These are phyloP conservation scores for Fomitopsis betulina DNA, from an alignment of 1,284 basidiomycete genomes.

Conservation along the genomic window DNA sequence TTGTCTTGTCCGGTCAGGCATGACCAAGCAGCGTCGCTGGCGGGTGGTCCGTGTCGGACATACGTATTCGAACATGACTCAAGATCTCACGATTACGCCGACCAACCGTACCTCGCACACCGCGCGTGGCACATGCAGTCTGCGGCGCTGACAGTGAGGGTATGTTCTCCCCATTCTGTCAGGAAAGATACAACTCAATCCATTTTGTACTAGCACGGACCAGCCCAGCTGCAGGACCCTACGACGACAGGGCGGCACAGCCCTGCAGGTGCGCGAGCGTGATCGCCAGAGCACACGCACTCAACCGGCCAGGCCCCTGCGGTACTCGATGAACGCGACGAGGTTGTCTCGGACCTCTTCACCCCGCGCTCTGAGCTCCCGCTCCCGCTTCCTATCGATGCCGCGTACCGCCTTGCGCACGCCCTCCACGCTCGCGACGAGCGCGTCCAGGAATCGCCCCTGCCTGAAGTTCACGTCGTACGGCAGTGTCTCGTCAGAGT, in stretches of 20 bases:
- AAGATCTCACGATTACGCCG: neutral
- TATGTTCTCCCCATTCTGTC: neutral
- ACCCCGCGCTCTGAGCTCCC: constrained; percentile 47
- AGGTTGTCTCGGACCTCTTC: constrained; percentile 82
- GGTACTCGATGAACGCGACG: constrained; percentile 85
- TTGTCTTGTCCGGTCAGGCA: neutral
- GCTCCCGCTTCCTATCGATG: constrained; percentile 35
- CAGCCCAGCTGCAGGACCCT: neutral
- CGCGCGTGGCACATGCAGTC: neutral
- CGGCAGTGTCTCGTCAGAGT: constrained; percentile 82
- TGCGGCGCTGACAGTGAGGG: neutral
- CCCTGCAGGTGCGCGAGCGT: neutral
- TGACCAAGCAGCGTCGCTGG: neutral
- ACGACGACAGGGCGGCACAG: neutral
- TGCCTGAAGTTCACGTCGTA: constrained; percentile 83
- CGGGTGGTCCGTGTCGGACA: neutral
- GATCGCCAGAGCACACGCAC: neutral
- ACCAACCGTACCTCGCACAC: neutral
- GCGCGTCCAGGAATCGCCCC: constrained; percentile 32
- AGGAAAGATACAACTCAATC: neutral
- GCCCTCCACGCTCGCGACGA: constrained; percentile 39
- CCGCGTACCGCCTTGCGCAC: constrained; percentile 43
- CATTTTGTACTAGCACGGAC: constrained; percentile 1
- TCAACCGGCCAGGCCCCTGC: constrained; percentile 53
- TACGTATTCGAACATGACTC: neutral